Percentiles rank a stretch among this genome's conserved stretches.
Evolutionary conservation across 2,329 filamentous ascomycete genomes (phyloP).

Genomic region (Colletotrichum destructivum): DNA sequence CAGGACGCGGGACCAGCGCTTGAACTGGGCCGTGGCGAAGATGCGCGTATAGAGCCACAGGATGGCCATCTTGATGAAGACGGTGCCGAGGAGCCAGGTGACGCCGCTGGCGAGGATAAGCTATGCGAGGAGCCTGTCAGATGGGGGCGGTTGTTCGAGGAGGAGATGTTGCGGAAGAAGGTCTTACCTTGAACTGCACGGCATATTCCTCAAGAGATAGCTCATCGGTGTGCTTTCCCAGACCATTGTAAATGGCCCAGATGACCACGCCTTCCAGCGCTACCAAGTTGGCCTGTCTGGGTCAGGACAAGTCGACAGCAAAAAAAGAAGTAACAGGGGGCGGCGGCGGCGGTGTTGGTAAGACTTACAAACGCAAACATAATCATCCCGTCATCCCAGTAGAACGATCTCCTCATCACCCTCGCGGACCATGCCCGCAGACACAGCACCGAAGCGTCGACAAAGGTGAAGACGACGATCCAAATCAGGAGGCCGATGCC

Average conservation of each 20-base stretch:
- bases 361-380: constrained; percentile 46
- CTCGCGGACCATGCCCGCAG: constrained; percentile 46
- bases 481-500: constrained; percentile 34
- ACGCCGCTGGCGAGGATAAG: constrained; percentile 47
- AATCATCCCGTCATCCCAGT: constrained; percentile 44
- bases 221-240: constrained; percentile 44
- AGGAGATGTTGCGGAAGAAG: background rate
- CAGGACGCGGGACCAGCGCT: constrained; percentile 45
- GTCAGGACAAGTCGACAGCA: constrained; percentile 1
- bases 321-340: background rate
- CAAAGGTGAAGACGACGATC: constrained; percentile 43
- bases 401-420: constrained; percentile 43
- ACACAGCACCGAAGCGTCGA: constrained; percentile 38
- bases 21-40: constrained; percentile 49
- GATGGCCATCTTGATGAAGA: constrained; percentile 51
- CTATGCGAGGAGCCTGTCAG: constrained; percentile 27
- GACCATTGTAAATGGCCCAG: constrained; percentile 47
- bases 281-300: constrained; percentile 34
- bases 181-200: constrained; percentile 35
- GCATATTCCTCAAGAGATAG: constrained; percentile 32
- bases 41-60: constrained; percentile 51
- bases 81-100: constrained; percentile 48
- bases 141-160: no score
- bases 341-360: background rate
- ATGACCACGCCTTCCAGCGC: constrained; percentile 41